Conservation (phyloP, 75 land plant species). For the Pinus taeda region DNA sequence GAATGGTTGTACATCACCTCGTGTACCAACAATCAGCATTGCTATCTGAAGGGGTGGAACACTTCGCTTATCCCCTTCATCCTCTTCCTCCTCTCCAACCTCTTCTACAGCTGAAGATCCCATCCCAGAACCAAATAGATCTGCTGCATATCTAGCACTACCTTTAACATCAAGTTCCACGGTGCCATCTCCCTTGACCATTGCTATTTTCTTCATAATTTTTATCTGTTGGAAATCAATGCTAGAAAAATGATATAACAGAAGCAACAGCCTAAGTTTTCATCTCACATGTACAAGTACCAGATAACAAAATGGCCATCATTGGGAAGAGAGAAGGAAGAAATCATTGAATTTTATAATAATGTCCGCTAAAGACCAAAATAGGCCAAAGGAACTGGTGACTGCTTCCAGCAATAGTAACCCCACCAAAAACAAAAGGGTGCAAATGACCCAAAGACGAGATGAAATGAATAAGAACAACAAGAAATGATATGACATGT, state of each 20-base stretch:
- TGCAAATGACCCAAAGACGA: too few relatives aligned
- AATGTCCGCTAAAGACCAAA: too few relatives aligned
- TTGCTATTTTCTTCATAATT: slow-evolving; percentile 73
- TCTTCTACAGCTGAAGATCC: slow-evolving; percentile 24
- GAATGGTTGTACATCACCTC: slow-evolving; percentile 99
- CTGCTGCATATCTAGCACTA: slow-evolving; percentile 41
- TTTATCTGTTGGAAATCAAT: slow-evolving; percentile 47
- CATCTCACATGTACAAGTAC: neutral
- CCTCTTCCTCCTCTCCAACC: slow-evolving; percentile 39
- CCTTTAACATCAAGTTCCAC: slow-evolving; percentile 75
- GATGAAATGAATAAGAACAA: too few relatives aligned
- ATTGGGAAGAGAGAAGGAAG: neutral
- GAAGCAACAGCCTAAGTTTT: neutral
- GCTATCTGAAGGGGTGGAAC: slow-evolving; percentile 85
- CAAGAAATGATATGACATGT: too few relatives aligned
- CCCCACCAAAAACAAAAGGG: too few relatives aligned
- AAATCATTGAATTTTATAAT: too few relatives aligned
- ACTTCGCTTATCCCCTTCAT: slow-evolving; percentile 31
- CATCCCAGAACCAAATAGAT: slow-evolving; percentile 20
- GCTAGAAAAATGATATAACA: neutral
- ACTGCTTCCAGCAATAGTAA: too few relatives aligned
- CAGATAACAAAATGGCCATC: neutral
- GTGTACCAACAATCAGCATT: slow-evolving; percentile 95
- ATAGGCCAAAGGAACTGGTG: too few relatives aligned
- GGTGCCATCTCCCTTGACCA: slow-evolving; percentile 88